Evolutionary conservation across 1,139 yeast species (phyloP).

Genomic region (Sugiyamaella neomexicana): DNA sequence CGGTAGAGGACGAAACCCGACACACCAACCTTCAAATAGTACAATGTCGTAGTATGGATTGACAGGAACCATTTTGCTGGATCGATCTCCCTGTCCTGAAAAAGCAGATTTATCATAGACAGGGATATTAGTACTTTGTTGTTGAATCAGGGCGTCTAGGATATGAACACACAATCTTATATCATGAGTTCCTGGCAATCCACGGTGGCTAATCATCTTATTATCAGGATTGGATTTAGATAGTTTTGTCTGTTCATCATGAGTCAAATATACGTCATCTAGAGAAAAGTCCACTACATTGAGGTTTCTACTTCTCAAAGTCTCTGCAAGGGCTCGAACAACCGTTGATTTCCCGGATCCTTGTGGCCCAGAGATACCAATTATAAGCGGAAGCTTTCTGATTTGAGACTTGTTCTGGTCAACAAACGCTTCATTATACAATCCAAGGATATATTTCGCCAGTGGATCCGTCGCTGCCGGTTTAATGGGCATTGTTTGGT

Average conservation of each 20-base stretch:
- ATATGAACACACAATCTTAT: constrained; percentile 44
- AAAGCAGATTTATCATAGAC: constrained; percentile 74
- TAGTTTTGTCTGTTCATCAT: constrained; percentile 54
- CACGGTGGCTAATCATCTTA: constrained; percentile 69
- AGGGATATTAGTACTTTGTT: constrained; percentile 52
- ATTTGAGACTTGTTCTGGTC: constrained; percentile 3
- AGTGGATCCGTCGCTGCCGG: constrained; percentile 21
- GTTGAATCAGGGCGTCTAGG: constrained; percentile 32
- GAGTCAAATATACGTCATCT: constrained; percentile 82
- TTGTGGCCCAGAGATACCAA: constrained; percentile 86
- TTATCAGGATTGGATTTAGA: constrained; percentile 49
- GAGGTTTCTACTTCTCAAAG: constrained; percentile 47
- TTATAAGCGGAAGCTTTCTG: constrained; percentile 49
- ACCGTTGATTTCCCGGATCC: constrained; percentile 88
- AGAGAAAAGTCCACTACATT: constrained; percentile 63
- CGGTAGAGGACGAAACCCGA: constrained; percentile 62
- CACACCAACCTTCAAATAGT: constrained; percentile 92
- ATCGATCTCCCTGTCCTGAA: constrained; percentile 78
- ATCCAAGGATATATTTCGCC: constrained; percentile 15
- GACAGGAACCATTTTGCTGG: constrained; percentile 29
- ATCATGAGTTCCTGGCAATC: constrained; percentile 95
- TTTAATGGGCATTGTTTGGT: constrained; percentile 1
- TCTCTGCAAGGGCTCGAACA: constrained; percentile 47
- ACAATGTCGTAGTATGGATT: constrained; percentile 57
- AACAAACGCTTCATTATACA: background rate